Base-by-base conservation (phyloP, 805 yeast species). In the Barnettozyma wickerhamii region DNA sequence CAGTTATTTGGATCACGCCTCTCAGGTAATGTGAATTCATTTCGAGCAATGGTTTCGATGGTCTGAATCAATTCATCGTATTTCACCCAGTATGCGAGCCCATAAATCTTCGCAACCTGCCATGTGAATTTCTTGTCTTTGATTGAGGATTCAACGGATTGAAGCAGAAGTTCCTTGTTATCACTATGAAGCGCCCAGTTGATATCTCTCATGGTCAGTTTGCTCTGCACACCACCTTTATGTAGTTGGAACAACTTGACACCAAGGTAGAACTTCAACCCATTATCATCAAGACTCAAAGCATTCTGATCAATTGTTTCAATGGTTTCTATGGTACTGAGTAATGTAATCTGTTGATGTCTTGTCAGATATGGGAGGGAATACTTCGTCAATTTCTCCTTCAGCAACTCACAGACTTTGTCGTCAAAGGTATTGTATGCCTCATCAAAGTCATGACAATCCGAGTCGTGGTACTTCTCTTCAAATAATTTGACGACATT, bases 151-250 rank as follows among this genome's bases (percentile, higher is more conserved):
- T 69, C 66, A 12, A 82, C 65, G 7, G 73, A 50, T 35, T 71
- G 68, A 10, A 83, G 60, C 15, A 91, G 56, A 23, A 86, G 55
- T 38, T 83, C 89, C 48, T 84, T 85, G 45, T 85, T 80, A 33
- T 79, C 84, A 41, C 93, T 81, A 60, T 88, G 95, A 19, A 85
- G 63, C 0, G 96, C 98, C 90, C 95, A 91, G 37, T 75, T 73
- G 39, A 84, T 73, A 61, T 91, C 97, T 53, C 98, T 71, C 79
- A 84, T 82, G 2, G 81, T 71, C 46, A 90, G 64, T 6, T 69
- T 59, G 17, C 64, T 56, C 53, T 81, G 88, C 0, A 63, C 65
- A 7, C 64, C 65, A 7, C 67, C 69, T 27, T 58, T 60, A 50
- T 77, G 82, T 4, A 75, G 60, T 48, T 77, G 78, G 51, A 75